Percentiles rank a stretch among this genome's conserved stretches.
Evolutionary conservation across 768 basidiomycete genomes (phyloP).

Genomic region (Podaxis mareebaensis): DNA sequence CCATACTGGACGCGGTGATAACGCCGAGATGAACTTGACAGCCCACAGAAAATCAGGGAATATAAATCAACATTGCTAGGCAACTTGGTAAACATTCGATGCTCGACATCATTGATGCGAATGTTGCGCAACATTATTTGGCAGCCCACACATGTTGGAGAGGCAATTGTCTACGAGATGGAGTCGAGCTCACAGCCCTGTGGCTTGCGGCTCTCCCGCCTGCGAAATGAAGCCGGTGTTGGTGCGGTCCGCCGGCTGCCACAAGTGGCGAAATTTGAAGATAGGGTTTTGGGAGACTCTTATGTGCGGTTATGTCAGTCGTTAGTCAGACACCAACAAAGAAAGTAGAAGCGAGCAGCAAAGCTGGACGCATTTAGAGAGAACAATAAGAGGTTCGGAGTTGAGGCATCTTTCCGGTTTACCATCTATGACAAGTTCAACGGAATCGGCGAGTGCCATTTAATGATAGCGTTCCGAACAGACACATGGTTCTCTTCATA

Average conservation of each 20-base stretch:
- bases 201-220: neutral
- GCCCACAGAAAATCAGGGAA: neutral
- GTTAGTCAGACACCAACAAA: neutral
- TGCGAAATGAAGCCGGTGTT: neutral
- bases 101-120: conserved; percentile 9
- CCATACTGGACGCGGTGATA: neutral
- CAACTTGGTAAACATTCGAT: conserved; percentile 3
- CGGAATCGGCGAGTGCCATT: conserved; percentile 8
- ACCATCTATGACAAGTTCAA: neutral
- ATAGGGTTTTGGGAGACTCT: conserved; percentile 2
- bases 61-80: conserved; percentile 7
- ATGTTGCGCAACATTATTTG: neutral
- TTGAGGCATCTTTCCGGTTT: neutral
- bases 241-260: neutral
- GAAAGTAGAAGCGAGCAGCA: neutral
- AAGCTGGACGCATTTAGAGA: conserved; percentile 3
- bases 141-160: neutral
- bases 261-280: neutral
- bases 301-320: neutral
- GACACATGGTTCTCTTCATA: conserved; percentile 3
- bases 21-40: neutral
- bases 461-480: neutral
- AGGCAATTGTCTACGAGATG: neutral
- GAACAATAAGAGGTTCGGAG: conserved; percentile 11
- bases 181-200: conserved; percentile 1